Percentiles rank a stretch among this genome's conserved stretches.
Evolutionary conservation across 2,329 filamentous ascomycete species (phyloP).

Genomic region (Hymenoscyphus linearis): DNA sequence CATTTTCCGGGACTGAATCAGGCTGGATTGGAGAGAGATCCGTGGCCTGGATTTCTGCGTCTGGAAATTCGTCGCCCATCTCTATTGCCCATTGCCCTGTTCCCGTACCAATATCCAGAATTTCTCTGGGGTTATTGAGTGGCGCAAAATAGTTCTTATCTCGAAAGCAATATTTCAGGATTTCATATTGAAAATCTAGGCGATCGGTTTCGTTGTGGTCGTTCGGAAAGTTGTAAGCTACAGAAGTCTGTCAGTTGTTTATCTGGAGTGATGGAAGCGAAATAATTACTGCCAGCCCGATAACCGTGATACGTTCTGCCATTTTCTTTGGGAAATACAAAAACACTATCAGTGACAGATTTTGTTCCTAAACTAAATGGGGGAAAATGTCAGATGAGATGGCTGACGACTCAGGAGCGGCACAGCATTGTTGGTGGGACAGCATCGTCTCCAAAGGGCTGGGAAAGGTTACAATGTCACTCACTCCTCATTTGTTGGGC

Average conservation of each 20-base stretch:
- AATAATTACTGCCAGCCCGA: constrained; percentile 16
- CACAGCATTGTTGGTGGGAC: constrained; percentile 11
- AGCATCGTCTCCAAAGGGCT: constrained; percentile 19
- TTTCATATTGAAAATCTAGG: constrained; percentile 44
- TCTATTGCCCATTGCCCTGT: constrained; percentile 59
- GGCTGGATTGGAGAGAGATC: constrained; percentile 67
- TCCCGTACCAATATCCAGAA: constrained; percentile 41
- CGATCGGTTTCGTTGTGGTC: constrained; percentile 45
- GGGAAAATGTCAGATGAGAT: not conserved
- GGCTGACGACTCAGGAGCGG: constrained; percentile 5
- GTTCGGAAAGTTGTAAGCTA: constrained; percentile 37
- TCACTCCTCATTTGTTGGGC: constrained; percentile 20
- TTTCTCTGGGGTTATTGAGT: constrained; percentile 33
- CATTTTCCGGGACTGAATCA: constrained; percentile 61
- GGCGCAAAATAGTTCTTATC: constrained; percentile 40
- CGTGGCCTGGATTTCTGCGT: constrained; percentile 53
- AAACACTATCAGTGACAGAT: constrained; percentile 14
- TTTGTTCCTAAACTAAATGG: constrained; percentile 8
- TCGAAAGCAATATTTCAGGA: constrained; percentile 35
- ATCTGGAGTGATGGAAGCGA: not conserved
- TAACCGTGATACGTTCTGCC: constrained; percentile 29
- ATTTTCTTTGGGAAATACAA: constrained; percentile 24
- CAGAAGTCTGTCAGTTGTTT: not conserved
- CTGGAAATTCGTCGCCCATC: constrained; percentile 56
- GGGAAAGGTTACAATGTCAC: constrained; percentile 8